Evolutionary conservation across 768 basidiomycete species (phyloP), one percentile per base, ranked within the genome.

Genomic region (Mycena rebaudengoi): DNA sequence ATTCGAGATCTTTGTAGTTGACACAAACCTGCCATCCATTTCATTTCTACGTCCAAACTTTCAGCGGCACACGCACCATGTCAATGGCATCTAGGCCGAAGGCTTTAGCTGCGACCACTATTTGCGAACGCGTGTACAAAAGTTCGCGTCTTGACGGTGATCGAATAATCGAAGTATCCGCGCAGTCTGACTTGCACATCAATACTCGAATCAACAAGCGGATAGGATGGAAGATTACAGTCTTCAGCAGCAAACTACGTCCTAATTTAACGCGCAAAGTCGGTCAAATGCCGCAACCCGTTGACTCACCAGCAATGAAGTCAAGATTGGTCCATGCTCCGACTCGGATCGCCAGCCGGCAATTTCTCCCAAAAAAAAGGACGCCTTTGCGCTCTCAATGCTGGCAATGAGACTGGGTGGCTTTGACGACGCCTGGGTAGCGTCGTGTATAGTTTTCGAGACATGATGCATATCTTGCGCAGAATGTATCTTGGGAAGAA

Each of bases 221-320:
- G 58, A n/a, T 29, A 45, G 18, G 33, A 30, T 45, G 60, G 32
- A 33, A 67, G 29, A 23, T 71, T 85, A 95, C 94, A 97, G 70
- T 98, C 96, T 79, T 98, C 96, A 21, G 95, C 94, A 3, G 94
- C 96, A 74, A 98, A 98, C 96, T 97, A 68, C 1, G 26, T 3
- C 49, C 33, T 33, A 43, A 62, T 29, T 44, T 57, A n/a, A n/a
- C n/a, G n/a, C n/a, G n/a, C n/a, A n/a, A n/a, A n/a, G n/a, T n/a
- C n/a, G n/a, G n/a, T n/a, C n/a, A n/a, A n/a, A n/a, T n/a, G n/a
- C n/a, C n/a, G n/a, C n/a, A n/a, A n/a, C n/a, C n/a, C n/a, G n/a
- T n/a, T 1, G 16, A 78, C 90, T 58, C 72, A 91, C 91, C 71
- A 95, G 77, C 46, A 96, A 78, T 8, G 89, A 91, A 49, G 78